Percentiles rank a stretch among this genome's conserved stretches.
These are phyloP conservation scores for Senna siamea DNA, from an alignment of 306 rosid genomes.

Conservation along the genomic window DNA sequence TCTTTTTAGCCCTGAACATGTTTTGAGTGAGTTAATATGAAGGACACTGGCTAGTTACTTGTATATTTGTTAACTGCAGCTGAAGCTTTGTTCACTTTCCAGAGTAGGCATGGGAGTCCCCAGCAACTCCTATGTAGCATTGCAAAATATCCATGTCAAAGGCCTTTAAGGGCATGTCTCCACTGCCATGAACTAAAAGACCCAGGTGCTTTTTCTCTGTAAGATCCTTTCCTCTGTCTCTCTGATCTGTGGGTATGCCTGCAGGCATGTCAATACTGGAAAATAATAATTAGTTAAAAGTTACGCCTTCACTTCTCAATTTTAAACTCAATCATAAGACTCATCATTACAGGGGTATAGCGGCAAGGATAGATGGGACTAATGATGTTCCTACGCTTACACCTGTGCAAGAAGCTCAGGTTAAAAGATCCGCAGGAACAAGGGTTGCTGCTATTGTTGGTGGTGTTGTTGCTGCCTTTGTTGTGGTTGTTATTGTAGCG, in stretches of 20 bases:
- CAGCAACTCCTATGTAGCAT: constrained; percentile 36
- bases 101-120: constrained; percentile 35
- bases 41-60: not conserved
- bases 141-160: constrained; percentile 50
- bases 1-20: not conserved
- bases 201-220: constrained; percentile 56
- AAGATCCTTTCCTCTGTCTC: constrained; percentile 54
- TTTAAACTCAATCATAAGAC: constrained; percentile 18
- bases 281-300: not conserved
- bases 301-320: constrained; percentile 1
- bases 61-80: constrained; percentile 43
- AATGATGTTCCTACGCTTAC: constrained; percentile 56
- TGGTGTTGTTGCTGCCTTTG: constrained; percentile 47
- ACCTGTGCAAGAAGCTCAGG: constrained; percentile 46
- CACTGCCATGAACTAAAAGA: constrained; percentile 55
- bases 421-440: constrained; percentile 40
- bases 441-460: constrained; percentile 55
- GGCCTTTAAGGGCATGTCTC: constrained; percentile 44
- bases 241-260: constrained; percentile 6
- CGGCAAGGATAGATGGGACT: constrained; percentile 42
- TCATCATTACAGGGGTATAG: constrained; percentile 43
- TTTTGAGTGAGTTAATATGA: not conserved
- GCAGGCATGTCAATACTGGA: not conserved
- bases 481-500: constrained; percentile 44
- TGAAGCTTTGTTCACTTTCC: constrained; percentile 56